Percentiles rank a stretch among this genome's conserved stretches.
phyloP scores from a whole-genome alignment of 2,329 filamentous ascomycete genomes.

The Cercospora nicotianae region DNA sequence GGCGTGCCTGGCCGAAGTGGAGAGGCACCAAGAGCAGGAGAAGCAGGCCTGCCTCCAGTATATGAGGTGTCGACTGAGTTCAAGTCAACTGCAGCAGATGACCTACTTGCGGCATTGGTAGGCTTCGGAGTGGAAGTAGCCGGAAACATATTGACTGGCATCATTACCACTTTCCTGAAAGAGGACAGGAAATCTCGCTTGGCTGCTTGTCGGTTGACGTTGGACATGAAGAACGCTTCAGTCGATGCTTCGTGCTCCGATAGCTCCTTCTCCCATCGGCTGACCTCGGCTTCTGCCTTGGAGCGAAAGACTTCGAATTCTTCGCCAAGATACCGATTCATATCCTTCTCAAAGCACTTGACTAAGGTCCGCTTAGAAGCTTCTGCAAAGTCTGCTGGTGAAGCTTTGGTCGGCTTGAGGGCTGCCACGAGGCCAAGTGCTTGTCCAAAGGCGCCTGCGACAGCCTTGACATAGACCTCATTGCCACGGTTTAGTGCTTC shows the following conservation, averaged over 20 bases:
- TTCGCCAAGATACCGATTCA: constrained; percentile 91
- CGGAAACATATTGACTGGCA: constrained; percentile 85
- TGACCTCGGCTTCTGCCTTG: constrained; percentile 74
- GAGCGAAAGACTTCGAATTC: constrained; percentile 83
- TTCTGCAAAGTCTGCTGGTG: constrained; percentile 60
- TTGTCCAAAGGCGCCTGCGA: constrained; percentile 87
- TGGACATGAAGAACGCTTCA: constrained; percentile 95
- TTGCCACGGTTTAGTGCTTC: constrained; percentile 76
- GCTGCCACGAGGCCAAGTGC: constrained; percentile 73
- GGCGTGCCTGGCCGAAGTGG: constrained; percentile 40
- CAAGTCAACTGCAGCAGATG: constrained; percentile 28
- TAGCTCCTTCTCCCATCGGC: constrained; percentile 85
- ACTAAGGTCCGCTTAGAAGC: constrained; percentile 68
- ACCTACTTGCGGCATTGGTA: constrained; percentile 23
- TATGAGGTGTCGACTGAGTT: constrained; percentile 31
- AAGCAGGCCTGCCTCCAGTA: constrained; percentile 30
- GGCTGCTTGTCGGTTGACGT: constrained; percentile 88
- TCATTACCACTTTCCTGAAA: constrained; percentile 99
- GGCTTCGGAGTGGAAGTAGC: constrained; percentile 51
- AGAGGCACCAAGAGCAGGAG: constrained; percentile 30
- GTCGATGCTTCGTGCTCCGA: constrained; percentile 86
- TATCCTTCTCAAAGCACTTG: constrained; percentile 81
- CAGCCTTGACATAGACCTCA: constrained; percentile 76
- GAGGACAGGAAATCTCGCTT: constrained; percentile 95
- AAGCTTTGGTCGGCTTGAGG: constrained; percentile 65